Base-by-base conservation (phyloP, 164 flowering plant species). In the Cinnamomum micranthum region DNA sequence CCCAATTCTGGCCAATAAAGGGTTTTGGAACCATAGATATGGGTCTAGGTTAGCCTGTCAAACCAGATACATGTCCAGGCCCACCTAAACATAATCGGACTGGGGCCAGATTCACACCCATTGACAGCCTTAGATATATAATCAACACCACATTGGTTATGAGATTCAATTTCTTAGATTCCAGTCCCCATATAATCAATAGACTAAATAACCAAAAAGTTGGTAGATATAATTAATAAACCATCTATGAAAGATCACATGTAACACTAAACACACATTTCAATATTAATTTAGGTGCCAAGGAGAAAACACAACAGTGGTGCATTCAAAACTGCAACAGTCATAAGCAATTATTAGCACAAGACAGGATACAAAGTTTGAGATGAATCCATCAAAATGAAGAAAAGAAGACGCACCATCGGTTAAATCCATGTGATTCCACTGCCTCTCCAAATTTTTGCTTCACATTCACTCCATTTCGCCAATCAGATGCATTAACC, bases 401-500 rank as follows among this genome's bases (percentile, higher is more conserved):
- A 70, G 23, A 6, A 35, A 50, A 28, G 23, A 71, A 51, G 50
- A 80, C 91, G 23, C 60, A 94, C 98, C 97, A 80, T 77, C 86
- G 69, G 60, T 77, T 83, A 70, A 89, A 82, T 74, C 90, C 80
- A 75, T 84, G 94, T 25, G 97, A 96, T 78, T 88, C 88, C 72
- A 96, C 83, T 51, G 93, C 95, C 80, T 89, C 97, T 65, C 92
- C 93, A 82, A 92, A 88, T 69, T 80, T 88, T 77, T 88, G 94
- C 83, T 88, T 94, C 76, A 96, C 83, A 71, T 85, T 79, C 72
- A 92, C 86, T 76, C 98, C 97, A 84, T 80, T 91, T 70, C 98
- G 85, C 86, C 92, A 91, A 79, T 90, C 97, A 73, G 99, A 96
- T 78, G 99, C 84, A 85, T 84, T 96, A 69, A 89, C 86, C 99